Evolutionary conservation across 345 rosid genomes (phyloP), one percentile per base, ranked within the genome.

Genomic region (Syzygium aqueum): DNA sequence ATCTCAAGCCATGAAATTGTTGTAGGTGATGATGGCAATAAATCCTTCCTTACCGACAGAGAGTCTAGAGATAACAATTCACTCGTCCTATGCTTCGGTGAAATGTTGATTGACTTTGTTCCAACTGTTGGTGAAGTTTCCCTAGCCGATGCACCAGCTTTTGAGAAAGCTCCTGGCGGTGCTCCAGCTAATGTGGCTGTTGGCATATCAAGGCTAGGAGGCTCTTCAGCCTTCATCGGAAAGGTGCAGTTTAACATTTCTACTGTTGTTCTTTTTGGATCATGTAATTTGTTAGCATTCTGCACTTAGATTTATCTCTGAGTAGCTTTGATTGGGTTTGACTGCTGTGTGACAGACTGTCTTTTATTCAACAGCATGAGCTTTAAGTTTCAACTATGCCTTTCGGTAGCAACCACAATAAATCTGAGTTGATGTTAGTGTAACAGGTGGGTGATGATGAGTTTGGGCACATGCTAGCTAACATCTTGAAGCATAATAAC

Each of bases 151-250:
- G 98, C 98, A 88, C 96, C 97, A 23, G 97, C 95, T 77, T 96
- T 96, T 92, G 94, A 93, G 94, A 96, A 95, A 92, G 96, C 99
- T 89, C 95, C 99, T 43, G 99, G 99, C 16, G 99, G 99, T n/a
- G 99, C 99, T 88, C 99, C 99, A 87, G 99, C 99, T 9, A 97
- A 97, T 89, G 99, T 97, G 88, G 98, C 99, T 63, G 98, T 97
- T 89, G 95, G 97, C 77, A 87, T 97, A 80, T 91, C 99, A 63
- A 94, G 93, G 90, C 92, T 97, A 67, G 99, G 98, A 87, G 98
- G 99, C 89, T 92, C 96, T 51, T 94, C 99, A 25, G 98, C 98
- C 91, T 97, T 96, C 87, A 90, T 97, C 6, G 98, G 99, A 90
- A 97, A 97, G 99, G 99, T 97, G 88, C 85, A 89, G 84, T 89